A percentile compares a stretch with the other conserved stretches of the same genome.
These are phyloP conservation scores for Alternaria postmessia DNA, from an alignment of 2,329 filamentous ascomycete genomes.

Conservation along the genomic window DNA sequence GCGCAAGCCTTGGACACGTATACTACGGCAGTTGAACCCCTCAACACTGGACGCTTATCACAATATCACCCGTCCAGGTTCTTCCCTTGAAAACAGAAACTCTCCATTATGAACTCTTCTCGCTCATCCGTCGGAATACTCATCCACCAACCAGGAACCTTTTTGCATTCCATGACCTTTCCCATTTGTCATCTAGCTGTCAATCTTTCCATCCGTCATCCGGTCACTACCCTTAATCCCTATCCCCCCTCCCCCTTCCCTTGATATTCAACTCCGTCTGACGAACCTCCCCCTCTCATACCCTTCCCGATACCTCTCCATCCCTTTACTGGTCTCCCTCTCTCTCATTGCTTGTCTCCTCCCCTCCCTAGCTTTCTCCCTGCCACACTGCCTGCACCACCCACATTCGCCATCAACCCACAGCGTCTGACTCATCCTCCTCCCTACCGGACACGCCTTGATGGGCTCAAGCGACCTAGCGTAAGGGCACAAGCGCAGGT, in stretches of 20 bases:
- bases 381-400: conserved; percentile 31
- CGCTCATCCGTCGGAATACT: not conserved
- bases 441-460: conserved; percentile 27
- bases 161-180: too few species aligned
- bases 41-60: too few species aligned
- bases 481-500: conserved; percentile 25
- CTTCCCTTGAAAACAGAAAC: not conserved
- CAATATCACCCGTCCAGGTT: not conserved
- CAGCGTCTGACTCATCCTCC: conserved; percentile 17
- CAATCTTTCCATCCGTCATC: too few species aligned
- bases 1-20: not conserved
- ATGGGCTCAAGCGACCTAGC: conserved; percentile 8
- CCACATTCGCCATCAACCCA: conserved; percentile 18
- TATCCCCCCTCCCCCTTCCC: not conserved
- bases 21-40: too few species aligned
- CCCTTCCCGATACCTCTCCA: not conserved
- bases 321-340: not conserved
- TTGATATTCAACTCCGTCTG: not conserved
- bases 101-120: not conserved
- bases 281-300: not conserved
- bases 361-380: conserved; percentile 8
- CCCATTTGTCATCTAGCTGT: too few species aligned
- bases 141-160: not conserved
- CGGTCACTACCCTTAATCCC: too few species aligned
- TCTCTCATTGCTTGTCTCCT: not conserved